These are phyloP conservation scores for Chaetomium sp. DNA, from an alignment of 2,329 filamentous ascomycete genomes.

Conservation along the genomic window DNA sequence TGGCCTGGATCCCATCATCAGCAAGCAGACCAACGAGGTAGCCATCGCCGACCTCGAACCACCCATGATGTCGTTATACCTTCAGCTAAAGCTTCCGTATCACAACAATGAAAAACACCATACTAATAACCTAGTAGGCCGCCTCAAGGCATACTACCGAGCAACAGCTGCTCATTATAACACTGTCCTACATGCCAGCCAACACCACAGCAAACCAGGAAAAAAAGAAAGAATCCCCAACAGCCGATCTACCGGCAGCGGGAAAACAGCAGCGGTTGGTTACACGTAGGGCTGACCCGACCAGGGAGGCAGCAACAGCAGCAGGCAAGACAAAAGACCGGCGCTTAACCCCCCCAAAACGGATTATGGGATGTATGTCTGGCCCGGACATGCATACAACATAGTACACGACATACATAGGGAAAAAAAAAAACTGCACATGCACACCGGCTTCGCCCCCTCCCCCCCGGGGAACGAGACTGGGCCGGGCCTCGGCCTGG, in stretches of 20 bases:
- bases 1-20: too few relatives aligned
- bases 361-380: background rate
- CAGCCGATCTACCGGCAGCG: background rate
- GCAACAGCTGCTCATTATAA: background rate
- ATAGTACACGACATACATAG: background rate
- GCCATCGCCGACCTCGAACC: background rate
- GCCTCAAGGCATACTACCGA: too few relatives aligned
- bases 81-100: background rate
- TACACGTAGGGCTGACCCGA: slow-evolving; percentile 2
- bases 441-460: background rate
- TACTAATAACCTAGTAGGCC: background rate
- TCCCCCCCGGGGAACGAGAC: too few relatives aligned
- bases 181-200: background rate
- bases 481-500: background rate
- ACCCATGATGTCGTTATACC: background rate
- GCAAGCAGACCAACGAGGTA: background rate
- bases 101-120: background rate
- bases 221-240: background rate
- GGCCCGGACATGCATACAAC: background rate
- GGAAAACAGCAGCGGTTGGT: background rate
- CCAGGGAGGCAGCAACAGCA: background rate
- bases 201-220: background rate
- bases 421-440: too few relatives aligned
- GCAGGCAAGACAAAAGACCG: too few relatives aligned
- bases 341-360: background rate